Conservation (phyloP, 148 eudicot species). For the Rhododendron kiyosumense region DNA sequence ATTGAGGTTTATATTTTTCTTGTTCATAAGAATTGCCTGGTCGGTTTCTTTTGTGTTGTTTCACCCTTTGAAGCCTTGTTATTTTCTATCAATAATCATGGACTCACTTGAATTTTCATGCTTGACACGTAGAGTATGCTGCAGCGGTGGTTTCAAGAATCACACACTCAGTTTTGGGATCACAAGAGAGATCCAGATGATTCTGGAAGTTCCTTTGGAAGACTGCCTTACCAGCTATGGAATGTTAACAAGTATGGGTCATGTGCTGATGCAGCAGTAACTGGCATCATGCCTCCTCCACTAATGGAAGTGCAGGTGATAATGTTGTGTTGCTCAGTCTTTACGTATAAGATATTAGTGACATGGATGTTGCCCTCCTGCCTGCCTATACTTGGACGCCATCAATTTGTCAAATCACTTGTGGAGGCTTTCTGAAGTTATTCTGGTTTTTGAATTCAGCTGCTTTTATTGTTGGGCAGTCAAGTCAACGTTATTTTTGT, state of each 20-base stretch:
- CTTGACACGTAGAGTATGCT: slow-evolving; percentile 63
- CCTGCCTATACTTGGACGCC: neutral
- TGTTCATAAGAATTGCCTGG: neutral
- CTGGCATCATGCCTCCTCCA: slow-evolving; percentile 96
- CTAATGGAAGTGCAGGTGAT: slow-evolving; percentile 80
- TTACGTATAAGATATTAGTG: neutral
- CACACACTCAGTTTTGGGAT: slow-evolving; percentile 50
- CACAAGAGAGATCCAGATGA: slow-evolving; percentile 35
- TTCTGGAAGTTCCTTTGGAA: slow-evolving; percentile 39
- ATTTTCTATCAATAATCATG: neutral
- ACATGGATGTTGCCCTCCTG: neutral
- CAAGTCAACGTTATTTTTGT: slow-evolving; percentile 83
- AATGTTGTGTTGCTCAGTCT: neutral
- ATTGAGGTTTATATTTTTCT: neutral
- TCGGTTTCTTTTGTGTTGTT: neutral
- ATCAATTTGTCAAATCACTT: slow-evolving; percentile 8
- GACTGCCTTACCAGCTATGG: slow-evolving; percentile 90
- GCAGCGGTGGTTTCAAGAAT: slow-evolving; percentile 64
- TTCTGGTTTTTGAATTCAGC: slow-evolving; percentile 85
- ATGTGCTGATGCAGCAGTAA: slow-evolving; percentile 91
- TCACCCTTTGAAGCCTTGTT: neutral
- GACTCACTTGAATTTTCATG: slow-evolving; percentile 24
- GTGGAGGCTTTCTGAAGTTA: slow-evolving; percentile 55
- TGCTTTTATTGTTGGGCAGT: slow-evolving; percentile 99
- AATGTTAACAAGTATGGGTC: slow-evolving; percentile 82